phyloP scores from a whole-genome alignment of 2,329 filamentous ascomycete species.

The Stemphylium lycopersici region DNA sequence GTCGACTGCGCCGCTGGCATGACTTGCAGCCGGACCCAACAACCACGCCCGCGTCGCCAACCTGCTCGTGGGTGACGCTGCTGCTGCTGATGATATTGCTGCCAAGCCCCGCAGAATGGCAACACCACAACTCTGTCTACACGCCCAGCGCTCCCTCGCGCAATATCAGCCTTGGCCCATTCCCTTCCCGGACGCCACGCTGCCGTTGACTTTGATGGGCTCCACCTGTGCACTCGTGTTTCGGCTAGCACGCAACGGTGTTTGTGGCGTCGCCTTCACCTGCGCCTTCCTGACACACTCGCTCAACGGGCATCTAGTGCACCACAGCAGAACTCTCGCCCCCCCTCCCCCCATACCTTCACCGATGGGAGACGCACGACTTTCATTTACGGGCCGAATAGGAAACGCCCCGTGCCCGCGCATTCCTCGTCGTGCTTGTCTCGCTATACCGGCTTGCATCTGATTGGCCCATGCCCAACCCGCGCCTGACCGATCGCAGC shows the following conservation, averaged over 20 bases:
- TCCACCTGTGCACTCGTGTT: constrained; percentile 6
- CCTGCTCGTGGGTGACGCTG: neutral
- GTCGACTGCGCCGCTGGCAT: constrained; percentile 1
- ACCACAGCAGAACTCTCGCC: constrained; percentile 7
- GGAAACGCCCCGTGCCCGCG: constrained; percentile 2
- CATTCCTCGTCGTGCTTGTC: neutral
- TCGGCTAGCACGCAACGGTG: constrained; percentile 15
- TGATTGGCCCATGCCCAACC: constrained; percentile 5
- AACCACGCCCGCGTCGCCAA: neutral
- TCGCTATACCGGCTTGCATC: constrained; percentile 5
- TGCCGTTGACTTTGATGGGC: neutral
- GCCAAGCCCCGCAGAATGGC: too few species aligned
- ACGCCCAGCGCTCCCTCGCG: neutral
- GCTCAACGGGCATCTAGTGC: constrained; percentile 12
- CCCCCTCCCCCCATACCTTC: constrained; percentile 5
- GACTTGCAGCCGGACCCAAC: neutral
- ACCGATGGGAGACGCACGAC: constrained; percentile 10
- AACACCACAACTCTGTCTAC: neutral
- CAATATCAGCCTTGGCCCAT: neutral
- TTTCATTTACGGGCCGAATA: constrained; percentile 11
- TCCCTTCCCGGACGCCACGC: neutral
- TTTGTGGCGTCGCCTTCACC: constrained; percentile 11
- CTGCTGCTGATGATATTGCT: too few species aligned
- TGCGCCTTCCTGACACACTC: constrained; percentile 14
- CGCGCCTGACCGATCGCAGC: constrained; percentile 9